Percentiles rank a stretch among this genome's conserved stretches.
phyloP scores from a whole-genome alignment of 768 basidiomycete species.

The Termitomyces bulborhizus region DNA sequence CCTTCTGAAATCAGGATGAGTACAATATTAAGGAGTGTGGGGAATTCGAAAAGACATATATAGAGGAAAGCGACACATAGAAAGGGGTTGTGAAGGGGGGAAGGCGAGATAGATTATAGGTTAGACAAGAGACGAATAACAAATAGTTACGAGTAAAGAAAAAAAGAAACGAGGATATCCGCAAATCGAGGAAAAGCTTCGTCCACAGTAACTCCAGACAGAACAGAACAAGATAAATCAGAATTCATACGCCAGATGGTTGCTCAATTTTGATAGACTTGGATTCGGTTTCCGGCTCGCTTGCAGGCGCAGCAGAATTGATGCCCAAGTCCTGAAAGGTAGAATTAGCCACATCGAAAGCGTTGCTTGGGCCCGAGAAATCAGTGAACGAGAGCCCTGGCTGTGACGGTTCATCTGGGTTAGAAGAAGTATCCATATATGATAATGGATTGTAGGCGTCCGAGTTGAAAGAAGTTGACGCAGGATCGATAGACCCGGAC shows the following conservation, averaged over 20 bases:
- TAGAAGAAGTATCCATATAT: conserved; percentile 68
- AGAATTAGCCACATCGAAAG: conserved; percentile 71
- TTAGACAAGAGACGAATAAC: conserved; percentile 13
- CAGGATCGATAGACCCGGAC: conserved; percentile 57
- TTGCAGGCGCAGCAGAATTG: conserved; percentile 41
- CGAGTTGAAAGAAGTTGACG: conserved; percentile 53
- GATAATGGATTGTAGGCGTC: conserved; percentile 67
- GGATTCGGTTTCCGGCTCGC: conserved; percentile 57
- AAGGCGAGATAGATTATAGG: conserved; percentile 4
- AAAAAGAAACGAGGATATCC: conserved; percentile 16
- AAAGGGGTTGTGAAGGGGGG: background rate
- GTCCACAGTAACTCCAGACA: conserved; percentile 2
- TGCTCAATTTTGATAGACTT: conserved; percentile 68
- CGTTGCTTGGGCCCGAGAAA: conserved; percentile 51
- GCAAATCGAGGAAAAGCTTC: conserved; percentile 8
- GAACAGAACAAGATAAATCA: conserved; percentile 11
- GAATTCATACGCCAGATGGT: conserved; percentile 25
- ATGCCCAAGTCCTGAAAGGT: conserved; percentile 62
- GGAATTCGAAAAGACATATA: conserved; percentile 16
- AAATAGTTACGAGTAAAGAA: conserved; percentile 8
- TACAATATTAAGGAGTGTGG: conserved; percentile 36
- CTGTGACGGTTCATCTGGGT: conserved; percentile 63
- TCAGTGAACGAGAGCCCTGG: conserved; percentile 68
- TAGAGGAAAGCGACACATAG: conserved; percentile 21
- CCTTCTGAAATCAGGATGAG: conserved; percentile 20